A percentile compares a stretch with the other conserved stretches of the same genome.
These are phyloP conservation scores for Talaromyces borbonicus DNA, from an alignment of 495 filamentous ascomycete genomes.

Conservation along the genomic window DNA sequence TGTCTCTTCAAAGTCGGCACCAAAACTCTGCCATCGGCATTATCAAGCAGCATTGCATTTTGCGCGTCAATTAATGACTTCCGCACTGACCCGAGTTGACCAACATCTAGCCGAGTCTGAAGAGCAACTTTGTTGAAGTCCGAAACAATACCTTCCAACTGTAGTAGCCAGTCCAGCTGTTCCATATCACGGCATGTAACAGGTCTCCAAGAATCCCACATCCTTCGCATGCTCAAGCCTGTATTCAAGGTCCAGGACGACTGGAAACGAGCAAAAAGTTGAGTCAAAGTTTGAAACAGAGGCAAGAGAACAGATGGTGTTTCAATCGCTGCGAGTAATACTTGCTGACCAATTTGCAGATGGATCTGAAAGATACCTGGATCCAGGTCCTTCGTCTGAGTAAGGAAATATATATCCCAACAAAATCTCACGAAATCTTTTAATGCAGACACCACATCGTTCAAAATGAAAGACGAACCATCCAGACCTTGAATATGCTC, in stretches of 20 bases:
- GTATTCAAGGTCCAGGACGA: conserved; percentile 51
- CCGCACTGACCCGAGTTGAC: conserved; percentile 29
- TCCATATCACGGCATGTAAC: conserved; percentile 43
- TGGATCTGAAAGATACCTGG: conserved; percentile 48
- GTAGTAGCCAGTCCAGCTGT: conserved; percentile 40
- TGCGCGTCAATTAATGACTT: conserved; percentile 36
- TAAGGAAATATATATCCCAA: conserved; percentile 44
- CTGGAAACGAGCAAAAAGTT: conserved; percentile 37
- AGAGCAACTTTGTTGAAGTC: conserved; percentile 56
- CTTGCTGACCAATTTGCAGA: conserved; percentile 31
- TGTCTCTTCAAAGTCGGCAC: conserved; percentile 44
- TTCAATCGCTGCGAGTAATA: conserved; percentile 22
- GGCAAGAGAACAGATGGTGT: conserved; percentile 17
- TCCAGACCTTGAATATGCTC: conserved; percentile 30
- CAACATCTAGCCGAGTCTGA: conserved; percentile 31
- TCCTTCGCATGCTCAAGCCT: conserved; percentile 72
- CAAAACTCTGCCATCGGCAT: conserved; percentile 27
- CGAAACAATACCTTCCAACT: conserved; percentile 59
- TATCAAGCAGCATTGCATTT: conserved; percentile 28
- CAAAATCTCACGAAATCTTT: conserved; percentile 44
- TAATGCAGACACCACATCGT: conserved; percentile 25
- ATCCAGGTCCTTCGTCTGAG: conserved; percentile 34
- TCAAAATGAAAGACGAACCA: conserved; percentile 15
- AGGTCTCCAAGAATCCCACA: conserved; percentile 70
- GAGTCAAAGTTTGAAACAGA: conserved; percentile 26